Base-by-base conservation (phyloP, 1,139 yeast species). In the Saccharomycopsis crataegensis region DNA sequence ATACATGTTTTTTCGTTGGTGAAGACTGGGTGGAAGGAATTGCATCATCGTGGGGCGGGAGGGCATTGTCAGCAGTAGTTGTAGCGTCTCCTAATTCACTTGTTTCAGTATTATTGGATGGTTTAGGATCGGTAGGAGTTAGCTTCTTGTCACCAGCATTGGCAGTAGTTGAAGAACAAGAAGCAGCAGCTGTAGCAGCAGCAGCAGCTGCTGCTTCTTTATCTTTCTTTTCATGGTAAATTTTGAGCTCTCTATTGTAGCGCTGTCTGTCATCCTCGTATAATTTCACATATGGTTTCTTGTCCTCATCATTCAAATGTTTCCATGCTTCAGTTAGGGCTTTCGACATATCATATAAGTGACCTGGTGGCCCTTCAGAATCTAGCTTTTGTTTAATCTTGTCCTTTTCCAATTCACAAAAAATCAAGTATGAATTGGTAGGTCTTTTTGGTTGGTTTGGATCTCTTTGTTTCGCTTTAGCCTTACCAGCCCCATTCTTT, bases 281-380 rank as follows among this genome's bases (percentile, higher is more conserved):
- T 55, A 85, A 67, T 58, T 84, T 83, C 62, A 82, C 83, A 67
- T 80, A 91, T 8, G 94, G 94, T 62, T 79, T 82, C 55, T 88
- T 78, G 31, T 79, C 86, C 45, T 79, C 87, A 46, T 83, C 86
- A 57, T 76, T 79, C 62, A 91, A 74, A 56, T 74, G 75, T 63
- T 86, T 88, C 98, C 98, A 91, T 2, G 83, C 83, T 60, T 88
- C 96, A 1, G 96, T 84, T 73, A 91, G 74, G 17, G 84, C 83
- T 62, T 80, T 82, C 1, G 94, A 83, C 55, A 88, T 74, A 64
- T 87, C 96, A 41, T 71, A 71, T 28, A 74, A 73, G 43, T 74
- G 76, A 1, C 83, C 84, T 9, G 47, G 51, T 6, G 54, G 54
- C 66, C 69, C 67, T 38, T 67, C 64, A 32, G 65, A 65, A 52